These are phyloP conservation scores for Vachellia pachyceras DNA, from an alignment of 306 rosid genomes.

Conservation along the genomic window DNA sequence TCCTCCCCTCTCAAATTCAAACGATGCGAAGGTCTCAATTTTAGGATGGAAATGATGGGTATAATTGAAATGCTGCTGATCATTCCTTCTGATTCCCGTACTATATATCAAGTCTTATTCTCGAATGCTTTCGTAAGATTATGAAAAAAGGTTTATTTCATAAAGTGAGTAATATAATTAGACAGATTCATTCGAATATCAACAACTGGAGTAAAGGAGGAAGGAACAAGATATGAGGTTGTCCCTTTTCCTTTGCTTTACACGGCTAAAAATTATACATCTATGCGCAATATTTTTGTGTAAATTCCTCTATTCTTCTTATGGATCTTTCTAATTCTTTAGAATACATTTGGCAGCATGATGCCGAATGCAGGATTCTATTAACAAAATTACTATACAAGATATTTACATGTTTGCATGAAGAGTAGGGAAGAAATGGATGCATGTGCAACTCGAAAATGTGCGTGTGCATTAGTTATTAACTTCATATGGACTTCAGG, in stretches of 20 bases:
- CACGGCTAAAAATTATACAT: neutral
- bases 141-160: neutral
- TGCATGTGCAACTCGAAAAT: constrained; percentile 23
- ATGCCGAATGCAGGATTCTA: constrained; percentile 1
- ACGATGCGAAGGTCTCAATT: constrained; percentile 39
- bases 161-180: neutral
- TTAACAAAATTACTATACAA: constrained; percentile 27
- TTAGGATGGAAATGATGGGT: constrained; percentile 64
- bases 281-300: neutral
- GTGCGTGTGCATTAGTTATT: constrained; percentile 26
- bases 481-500: constrained; percentile 63
- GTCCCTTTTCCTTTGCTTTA: neutral
- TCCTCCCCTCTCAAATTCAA: constrained; percentile 48
- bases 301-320: neutral
- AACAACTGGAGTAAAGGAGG: neutral
- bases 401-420: constrained; percentile 33
- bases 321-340: neutral
- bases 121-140: neutral
- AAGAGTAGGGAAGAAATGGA: neutral
- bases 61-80: constrained; percentile 37
- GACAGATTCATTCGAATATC: neutral
- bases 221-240: neutral
- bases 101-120: neutral
- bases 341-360: neutral
- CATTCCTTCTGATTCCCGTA: constrained; percentile 14